These are phyloP conservation scores for Beauveria rudraprayagi DNA, from an alignment of 2,329 filamentous ascomycete genomes.

Conservation along the genomic window DNA sequence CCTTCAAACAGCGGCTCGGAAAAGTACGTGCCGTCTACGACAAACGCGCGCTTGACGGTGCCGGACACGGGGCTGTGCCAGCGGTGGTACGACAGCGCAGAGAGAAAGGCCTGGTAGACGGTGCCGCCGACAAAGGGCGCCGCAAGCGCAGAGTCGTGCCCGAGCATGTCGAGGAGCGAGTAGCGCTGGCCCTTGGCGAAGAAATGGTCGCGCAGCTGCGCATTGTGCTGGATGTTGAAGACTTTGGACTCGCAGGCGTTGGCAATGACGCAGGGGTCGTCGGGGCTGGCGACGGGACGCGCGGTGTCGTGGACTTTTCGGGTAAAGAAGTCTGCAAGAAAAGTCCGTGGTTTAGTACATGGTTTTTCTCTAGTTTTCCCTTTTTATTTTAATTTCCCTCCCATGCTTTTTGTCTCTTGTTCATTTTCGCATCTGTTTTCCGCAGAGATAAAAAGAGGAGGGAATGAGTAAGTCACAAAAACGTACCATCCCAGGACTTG, in stretches of 20 bases:
- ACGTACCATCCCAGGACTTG: conserved; percentile 55
- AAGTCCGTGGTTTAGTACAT: conserved; percentile 7
- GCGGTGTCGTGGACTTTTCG: conserved; percentile 44
- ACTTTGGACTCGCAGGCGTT: conserved; percentile 59
- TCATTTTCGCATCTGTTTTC: no score
- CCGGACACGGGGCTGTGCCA: conserved; percentile 65
- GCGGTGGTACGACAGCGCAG: conserved; percentile 59
- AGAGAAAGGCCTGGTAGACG: conserved; percentile 64
- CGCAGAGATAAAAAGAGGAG: no score
- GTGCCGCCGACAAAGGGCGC: conserved; percentile 53
- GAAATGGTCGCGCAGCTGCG: conserved; percentile 52
- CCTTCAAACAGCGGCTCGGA: conserved; percentile 44
- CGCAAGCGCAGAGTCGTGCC: conserved; percentile 39
- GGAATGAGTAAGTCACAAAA: neutral
- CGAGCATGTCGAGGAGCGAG: conserved; percentile 56
- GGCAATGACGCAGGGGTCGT: conserved; percentile 45
- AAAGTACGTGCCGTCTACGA: conserved; percentile 60
- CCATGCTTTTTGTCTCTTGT: neutral
- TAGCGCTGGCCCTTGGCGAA: conserved; percentile 65
- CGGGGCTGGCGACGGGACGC: conserved; percentile 49
- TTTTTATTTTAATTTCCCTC: no score
- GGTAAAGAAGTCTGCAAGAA: conserved; percentile 51
- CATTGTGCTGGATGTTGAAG: conserved; percentile 42
- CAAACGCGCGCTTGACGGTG: conserved; percentile 48
- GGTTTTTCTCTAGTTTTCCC: neutral